Base-by-base conservation (phyloP, 140 eudicot species). In the Stevia rebaudiana region DNA sequence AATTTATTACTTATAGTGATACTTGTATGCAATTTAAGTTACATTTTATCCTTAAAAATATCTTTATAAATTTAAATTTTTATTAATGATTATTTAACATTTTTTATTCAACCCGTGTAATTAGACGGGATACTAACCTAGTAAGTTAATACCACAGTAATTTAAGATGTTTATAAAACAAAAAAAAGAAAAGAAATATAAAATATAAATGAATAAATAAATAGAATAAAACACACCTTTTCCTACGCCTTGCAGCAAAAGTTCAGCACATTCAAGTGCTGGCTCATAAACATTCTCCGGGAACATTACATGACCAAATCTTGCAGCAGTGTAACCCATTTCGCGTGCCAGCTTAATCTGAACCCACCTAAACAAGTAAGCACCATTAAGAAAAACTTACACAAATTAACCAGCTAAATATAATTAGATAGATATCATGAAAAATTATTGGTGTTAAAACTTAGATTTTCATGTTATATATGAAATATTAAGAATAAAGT, bases 251-350 rank as follows among this genome's bases (percentile, higher is more conserved):
- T 83, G 80, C 73, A 92, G 98, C 81, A 92, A 74, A 65, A 88
- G 90, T 63, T 92, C 92, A 41, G 96, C 89, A 75, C 88, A 88
- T 67, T 78, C 72, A 13, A 92, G 81, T 18, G 91, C 98, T 28
- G 98, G 98, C 71, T 92, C 98, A 72, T 92, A 76, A 57, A 92
- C 98, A 85, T 92, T 92, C 78, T 88, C 96, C 22, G 98, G 98
- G 60, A 88, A 92, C 98, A 92, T 92, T 48, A 92, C 95, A 85
- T 92, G 98, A 50, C 98, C 98, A 81, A 66, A 92, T 63, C 98
- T 88, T 0, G 96, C 98, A 64, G 96, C 95, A 77, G 96, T 80
- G 70, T 92, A 92, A 41, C 98, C 95, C 87, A 92, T 73, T 67
- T 83, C 91, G 66, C 82, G 80, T 39, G 98, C 98, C 66, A 92